A percentile compares a stretch with the other conserved stretches of the same genome.
phyloP scores from a whole-genome alignment of 768 basidiomycete species.

The Boletus speciosus region DNA sequence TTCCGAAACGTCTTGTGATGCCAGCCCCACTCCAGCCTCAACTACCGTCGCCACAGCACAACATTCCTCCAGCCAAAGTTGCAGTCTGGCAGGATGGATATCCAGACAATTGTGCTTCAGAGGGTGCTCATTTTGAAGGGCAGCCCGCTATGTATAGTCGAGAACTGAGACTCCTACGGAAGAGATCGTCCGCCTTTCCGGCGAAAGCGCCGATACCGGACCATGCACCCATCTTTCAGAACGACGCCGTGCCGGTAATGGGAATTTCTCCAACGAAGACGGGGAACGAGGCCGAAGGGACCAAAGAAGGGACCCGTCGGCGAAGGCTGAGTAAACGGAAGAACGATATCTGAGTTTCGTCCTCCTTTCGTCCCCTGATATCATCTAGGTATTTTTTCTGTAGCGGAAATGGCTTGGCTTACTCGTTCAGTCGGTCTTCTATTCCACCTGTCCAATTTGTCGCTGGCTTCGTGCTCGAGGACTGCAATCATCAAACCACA shows the following conservation, averaged over 20 bases:
- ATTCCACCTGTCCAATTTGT: constrained; percentile 9
- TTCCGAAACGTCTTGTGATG: constrained; percentile 72
- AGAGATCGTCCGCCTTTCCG: constrained; percentile 23
- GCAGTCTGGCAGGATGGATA: constrained; percentile 4
- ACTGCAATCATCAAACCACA: constrained; percentile 1
- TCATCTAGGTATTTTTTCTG: constrained; percentile 6
- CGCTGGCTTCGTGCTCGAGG: constrained; percentile 7
- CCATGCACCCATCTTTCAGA: constrained; percentile 16
- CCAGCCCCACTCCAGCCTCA: constrained; percentile 58
- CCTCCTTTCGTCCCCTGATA: constrained; percentile 10
- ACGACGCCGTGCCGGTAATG: constrained; percentile 5
- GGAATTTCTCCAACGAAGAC: constrained; percentile 8
- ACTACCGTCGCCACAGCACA: constrained; percentile 12
- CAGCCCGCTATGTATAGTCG: constrained; percentile 6
- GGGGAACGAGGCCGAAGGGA: constrained; percentile 16
- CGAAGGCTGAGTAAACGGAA: constrained; percentile 35
- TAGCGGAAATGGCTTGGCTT: constrained; percentile 20
- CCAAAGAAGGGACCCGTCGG: constrained; percentile 26
- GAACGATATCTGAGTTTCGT: constrained; percentile 21
- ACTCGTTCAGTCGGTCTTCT: constrained; percentile 21
- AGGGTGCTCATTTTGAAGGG: constrained; percentile 4
- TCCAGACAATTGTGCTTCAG: constrained; percentile 2
- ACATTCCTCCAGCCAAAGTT: constrained; percentile 5
- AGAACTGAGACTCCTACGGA: constrained; percentile 22
- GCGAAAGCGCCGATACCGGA: constrained; percentile 25